Evolutionary conservation across 306 rosid genomes (phyloP).

Genomic region (Hippophae tibetana): DNA sequence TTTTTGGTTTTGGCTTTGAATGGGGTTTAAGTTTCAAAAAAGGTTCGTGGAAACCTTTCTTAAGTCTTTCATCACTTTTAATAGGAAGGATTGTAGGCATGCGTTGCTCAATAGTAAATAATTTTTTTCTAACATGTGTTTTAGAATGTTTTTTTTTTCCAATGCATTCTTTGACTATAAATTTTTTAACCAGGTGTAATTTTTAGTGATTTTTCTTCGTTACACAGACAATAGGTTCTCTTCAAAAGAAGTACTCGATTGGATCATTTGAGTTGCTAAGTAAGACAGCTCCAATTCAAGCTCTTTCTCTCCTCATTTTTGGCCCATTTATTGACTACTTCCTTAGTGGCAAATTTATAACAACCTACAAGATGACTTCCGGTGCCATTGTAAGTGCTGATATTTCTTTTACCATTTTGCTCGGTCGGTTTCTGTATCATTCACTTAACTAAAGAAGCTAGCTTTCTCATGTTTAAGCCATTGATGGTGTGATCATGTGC

Average conservation of each 20-base stretch:
- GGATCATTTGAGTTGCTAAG: conserved; percentile 96
- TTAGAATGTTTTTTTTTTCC: too few species aligned
- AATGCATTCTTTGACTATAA: too few species aligned
- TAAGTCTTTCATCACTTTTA: too few species aligned
- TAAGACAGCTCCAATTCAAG: conserved; percentile 94
- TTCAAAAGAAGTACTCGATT: conserved; percentile 88
- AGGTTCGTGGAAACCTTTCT: too few species aligned
- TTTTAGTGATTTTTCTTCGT: conserved; percentile 13
- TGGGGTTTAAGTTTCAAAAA: too few species aligned
- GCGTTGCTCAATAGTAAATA: too few species aligned
- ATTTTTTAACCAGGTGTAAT: neutral
- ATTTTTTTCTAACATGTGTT: too few species aligned
- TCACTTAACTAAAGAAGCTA: neutral
- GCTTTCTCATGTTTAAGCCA: neutral
- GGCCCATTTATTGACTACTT: conserved; percentile 74
- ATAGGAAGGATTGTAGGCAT: too few species aligned
- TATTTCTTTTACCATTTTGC: neutral
- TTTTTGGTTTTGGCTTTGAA: too few species aligned
- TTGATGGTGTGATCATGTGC: conserved; percentile 24
- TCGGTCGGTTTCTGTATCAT: neutral
- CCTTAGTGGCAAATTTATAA: conserved; percentile 59
- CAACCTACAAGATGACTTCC: conserved; percentile 59
- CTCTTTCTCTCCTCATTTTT: conserved; percentile 62
- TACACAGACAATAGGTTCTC: conserved; percentile 80
- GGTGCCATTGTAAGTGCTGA: conserved; percentile 62